These are phyloP conservation scores for Coffea humblotiana DNA, from an alignment of 305 asterid genomes.

Conservation along the genomic window DNA sequence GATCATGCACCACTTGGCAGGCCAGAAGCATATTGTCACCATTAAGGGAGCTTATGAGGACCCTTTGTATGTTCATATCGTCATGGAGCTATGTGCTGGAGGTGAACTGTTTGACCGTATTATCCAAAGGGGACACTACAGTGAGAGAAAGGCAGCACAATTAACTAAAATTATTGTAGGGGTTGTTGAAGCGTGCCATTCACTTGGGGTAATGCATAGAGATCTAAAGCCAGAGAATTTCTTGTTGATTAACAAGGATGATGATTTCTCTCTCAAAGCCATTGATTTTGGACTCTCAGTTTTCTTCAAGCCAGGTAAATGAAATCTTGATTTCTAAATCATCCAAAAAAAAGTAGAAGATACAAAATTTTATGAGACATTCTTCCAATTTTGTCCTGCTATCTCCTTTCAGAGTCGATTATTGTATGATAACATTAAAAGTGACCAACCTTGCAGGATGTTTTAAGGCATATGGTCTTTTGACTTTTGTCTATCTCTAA, in stretches of 20 bases:
- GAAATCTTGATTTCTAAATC: not conserved
- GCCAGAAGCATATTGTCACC: conserved; percentile 80
- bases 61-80: conserved; percentile 73
- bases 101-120: conserved; percentile 92
- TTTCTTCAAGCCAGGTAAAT: conserved; percentile 87
- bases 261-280: conserved; percentile 89
- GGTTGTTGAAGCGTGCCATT: conserved; percentile 93
- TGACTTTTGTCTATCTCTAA: conserved; percentile 19
- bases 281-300: conserved; percentile 95
- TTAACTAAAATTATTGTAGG: conserved; percentile 82
- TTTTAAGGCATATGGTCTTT: not conserved
- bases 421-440: not conserved
- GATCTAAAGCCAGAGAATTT: conserved; percentile 94
- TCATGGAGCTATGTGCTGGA: conserved; percentile 92
- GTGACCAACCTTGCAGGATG: not conserved
- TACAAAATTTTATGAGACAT: not conserved
- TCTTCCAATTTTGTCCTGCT: not conserved
- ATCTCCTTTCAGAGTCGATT: not conserved
- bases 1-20: conserved; percentile 94
- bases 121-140: conserved; percentile 84
- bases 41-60: conserved; percentile 94
- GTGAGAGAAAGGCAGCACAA: conserved; percentile 86
- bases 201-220: conserved; percentile 92
- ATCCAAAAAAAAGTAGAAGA: not conserved
- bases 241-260: conserved; percentile 80